These are phyloP conservation scores for Hymenoscyphus repandus DNA, from an alignment of 2,329 filamentous ascomycete species.

Conservation along the genomic window DNA sequence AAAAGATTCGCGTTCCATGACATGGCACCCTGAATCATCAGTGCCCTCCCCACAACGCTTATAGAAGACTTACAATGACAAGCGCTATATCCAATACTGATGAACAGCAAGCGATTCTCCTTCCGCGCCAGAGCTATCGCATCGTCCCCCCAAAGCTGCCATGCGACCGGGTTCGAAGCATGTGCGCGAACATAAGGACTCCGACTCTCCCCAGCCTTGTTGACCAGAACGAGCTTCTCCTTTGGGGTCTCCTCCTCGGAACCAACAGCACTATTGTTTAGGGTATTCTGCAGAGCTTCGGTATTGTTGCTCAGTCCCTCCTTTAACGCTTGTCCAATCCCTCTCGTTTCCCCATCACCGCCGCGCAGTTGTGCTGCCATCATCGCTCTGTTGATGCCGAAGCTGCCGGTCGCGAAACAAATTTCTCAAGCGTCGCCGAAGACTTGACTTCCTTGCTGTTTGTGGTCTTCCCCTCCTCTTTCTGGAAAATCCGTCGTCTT, in stretches of 20 bases:
- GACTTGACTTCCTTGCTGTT: too few species aligned
- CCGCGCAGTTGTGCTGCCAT: constrained; percentile 27
- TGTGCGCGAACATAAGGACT: constrained; percentile 70
- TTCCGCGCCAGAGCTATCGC: constrained; percentile 70
- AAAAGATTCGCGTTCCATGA: constrained; percentile 92
- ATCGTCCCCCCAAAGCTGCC: constrained; percentile 82
- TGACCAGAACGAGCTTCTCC: constrained; percentile 36
- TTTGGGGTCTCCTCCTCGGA: constrained; percentile 12
- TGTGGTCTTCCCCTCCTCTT: too few species aligned
- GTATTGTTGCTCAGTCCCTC: constrained; percentile 5
- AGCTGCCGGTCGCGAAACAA: too few species aligned
- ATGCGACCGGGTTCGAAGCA: constrained; percentile 76
- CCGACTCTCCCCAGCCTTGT: constrained; percentile 54
- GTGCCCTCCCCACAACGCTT: background rate
- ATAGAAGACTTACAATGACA: constrained; percentile 76
- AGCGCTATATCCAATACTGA: constrained; percentile 91
- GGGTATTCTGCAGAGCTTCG: too few species aligned
- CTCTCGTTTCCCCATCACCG: constrained; percentile 17
- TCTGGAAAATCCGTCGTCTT: too few species aligned
- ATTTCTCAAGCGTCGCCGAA: too few species aligned
- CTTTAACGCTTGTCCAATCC: constrained; percentile 24
- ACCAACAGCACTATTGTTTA: background rate
- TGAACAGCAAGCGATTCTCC: constrained; percentile 83
- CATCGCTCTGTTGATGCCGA: constrained; percentile 9
- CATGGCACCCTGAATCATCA: constrained; percentile 61